A percentile compares a stretch with the other conserved stretches of the same genome.
phyloP scores from a whole-genome alignment of 768 basidiomycete species.

The Boletus rex-veris region DNA sequence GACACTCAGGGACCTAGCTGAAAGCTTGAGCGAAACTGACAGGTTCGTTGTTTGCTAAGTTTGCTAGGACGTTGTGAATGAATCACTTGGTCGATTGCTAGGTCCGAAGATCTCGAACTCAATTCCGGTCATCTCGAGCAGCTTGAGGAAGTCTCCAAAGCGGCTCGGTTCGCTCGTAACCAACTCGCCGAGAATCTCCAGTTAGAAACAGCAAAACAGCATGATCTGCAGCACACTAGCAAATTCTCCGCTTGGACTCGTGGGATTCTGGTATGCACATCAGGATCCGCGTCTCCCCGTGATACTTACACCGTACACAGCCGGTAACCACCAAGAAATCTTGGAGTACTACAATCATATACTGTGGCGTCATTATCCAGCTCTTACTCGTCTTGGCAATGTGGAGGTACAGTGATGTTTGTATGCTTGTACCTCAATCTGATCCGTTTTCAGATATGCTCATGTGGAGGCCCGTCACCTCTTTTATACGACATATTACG shows the following conservation, averaged over 20 bases:
- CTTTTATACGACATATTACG: conserved; percentile 74
- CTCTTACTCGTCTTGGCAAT: conserved; percentile 45
- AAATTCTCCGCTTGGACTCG: conserved; percentile 37
- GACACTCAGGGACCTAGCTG: conserved; percentile 54
- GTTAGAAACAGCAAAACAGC: conserved; percentile 36
- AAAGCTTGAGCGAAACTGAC: conserved; percentile 56
- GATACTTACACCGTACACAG: conserved; percentile 17
- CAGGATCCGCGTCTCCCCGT: background rate
- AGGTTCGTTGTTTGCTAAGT: conserved; percentile 35
- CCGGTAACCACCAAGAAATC: conserved; percentile 12
- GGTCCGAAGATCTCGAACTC: conserved; percentile 37
- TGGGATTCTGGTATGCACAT: conserved; percentile 37
- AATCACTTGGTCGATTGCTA: conserved; percentile 17
- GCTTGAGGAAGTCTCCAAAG: conserved; percentile 50
- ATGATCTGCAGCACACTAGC: conserved; percentile 33
- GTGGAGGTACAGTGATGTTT: conserved; percentile 50
- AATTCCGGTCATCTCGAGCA: conserved; percentile 47
- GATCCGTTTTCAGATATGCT: conserved; percentile 32
- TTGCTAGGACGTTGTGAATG: conserved; percentile 3
- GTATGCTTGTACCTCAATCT: conserved; percentile 3
- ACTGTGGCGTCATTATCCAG: conserved; percentile 42
- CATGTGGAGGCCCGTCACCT: conserved; percentile 49
- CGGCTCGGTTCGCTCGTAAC: conserved; percentile 48
- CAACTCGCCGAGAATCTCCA: conserved; percentile 43
- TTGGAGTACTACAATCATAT: conserved; percentile 32